A percentile compares a stretch with the other conserved stretches of the same genome.
Evolutionary conservation across 73 alveolate species (phyloP).

Genomic region (Urostyla sp.): DNA sequence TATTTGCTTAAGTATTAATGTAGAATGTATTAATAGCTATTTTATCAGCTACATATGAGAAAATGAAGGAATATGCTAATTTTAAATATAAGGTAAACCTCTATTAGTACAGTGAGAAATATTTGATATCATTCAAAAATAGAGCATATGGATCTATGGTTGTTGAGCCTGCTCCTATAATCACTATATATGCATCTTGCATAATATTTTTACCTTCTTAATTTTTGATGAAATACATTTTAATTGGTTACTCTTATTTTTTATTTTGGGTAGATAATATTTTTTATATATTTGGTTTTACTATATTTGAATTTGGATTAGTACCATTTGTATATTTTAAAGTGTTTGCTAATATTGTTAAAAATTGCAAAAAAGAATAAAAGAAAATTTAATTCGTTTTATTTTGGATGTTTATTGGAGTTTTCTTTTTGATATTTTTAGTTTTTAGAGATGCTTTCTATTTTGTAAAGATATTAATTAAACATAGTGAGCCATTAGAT

Average conservation of each 20-base stretch:
- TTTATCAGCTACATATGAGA: constrained; percentile 25
- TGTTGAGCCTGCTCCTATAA: constrained; percentile 36
- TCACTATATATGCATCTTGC: background rate
- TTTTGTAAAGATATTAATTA: constrained; percentile 47
- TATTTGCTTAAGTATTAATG: constrained; percentile 51
- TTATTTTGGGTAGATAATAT: constrained; percentile 61
- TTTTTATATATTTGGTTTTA: background rate
- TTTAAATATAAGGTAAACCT: constrained; percentile 36
- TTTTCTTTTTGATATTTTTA: constrained; percentile 26
- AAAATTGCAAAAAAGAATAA: constrained; percentile 13
- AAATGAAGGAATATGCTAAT: constrained; percentile 16
- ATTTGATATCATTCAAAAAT: constrained; percentile 30
- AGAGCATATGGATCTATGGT: constrained; percentile 16
- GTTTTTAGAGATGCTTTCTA: constrained; percentile 54
- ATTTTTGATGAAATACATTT: constrained; percentile 1
- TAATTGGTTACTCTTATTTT: constrained; percentile 5
- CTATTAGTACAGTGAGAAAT: constrained; percentile 41
- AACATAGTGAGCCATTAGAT: too few species aligned
- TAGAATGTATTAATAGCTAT: constrained; percentile 55
- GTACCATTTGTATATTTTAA: constrained; percentile 37
- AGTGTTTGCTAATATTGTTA: constrained; percentile 11
- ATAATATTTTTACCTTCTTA: constrained; percentile 11
- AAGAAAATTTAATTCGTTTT: constrained; percentile 8
- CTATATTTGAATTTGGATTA: constrained; percentile 3
- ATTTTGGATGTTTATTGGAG: constrained; percentile 57